Evolutionary conservation across 768 basidiomycete genomes (phyloP), one percentile per base, ranked within the genome.

Genomic region (Boletus reticuloceps): DNA sequence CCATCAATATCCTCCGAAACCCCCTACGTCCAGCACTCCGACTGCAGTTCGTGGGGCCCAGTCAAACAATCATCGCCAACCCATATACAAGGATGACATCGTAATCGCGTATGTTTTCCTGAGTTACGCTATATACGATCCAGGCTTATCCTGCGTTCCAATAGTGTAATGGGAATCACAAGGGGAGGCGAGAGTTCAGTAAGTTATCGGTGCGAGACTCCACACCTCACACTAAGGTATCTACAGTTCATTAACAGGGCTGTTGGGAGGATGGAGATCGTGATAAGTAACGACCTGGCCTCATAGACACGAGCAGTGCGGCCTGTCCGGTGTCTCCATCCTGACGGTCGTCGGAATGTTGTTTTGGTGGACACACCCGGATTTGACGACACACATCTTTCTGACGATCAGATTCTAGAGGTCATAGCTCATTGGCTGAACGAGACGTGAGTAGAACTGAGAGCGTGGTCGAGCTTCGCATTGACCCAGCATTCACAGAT

Each of bases 361-460:
- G 41, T 63, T 22, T 37, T 63, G 25, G 56, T 62, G 7, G 61
- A 63, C 25, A 63, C 61, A 7, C 61, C 61, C 2, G 61, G 61
- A 34, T 63, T 63, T 17, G 20, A 20, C 20, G 20, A 20, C 2
- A 20, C 20, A 2, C 2, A 20, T 20, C 20, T 20, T 20, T 20
- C 20, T 2, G 20, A 20, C 20, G 20, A 1, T 20, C 20, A 20
- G 20, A 20, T 20, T 2, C 20, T 20, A 20, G 2, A 2, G 20
- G 2, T 20, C 20, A 20, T 20, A 20, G 2, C 20, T 20, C 20
- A 20, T 20, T 20, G 20, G 20, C 2, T 20, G 20, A 20, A 20
- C 1, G 20, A 20, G 20, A 20, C 20, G 20, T 20, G 20, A 20
- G 61, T 50, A 13, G 7, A 34, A 0, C 3, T 10, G 13, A 50